Evolutionary conservation across 805 yeast genomes (phyloP), one percentile per base, ranked within the genome.

Genomic region (Scheffersomyces lignosus): DNA sequence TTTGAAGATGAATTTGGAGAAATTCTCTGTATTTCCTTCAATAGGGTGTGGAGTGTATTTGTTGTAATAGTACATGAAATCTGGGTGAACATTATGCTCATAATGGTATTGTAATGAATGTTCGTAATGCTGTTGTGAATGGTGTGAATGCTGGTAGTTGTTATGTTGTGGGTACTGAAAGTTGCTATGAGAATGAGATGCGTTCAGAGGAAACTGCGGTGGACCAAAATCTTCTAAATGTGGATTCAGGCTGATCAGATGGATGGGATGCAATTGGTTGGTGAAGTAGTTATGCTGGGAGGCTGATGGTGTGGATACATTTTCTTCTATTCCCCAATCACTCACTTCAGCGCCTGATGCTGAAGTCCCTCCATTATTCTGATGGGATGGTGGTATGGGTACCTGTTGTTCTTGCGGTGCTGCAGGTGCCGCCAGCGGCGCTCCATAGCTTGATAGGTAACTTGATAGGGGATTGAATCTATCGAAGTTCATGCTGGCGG

Each of bases 271-370:
- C 8, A 6, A 15, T 25, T 20, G 37, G 26, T 27, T 9, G 36
- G 22, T 28, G 29, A 32, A 20, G 36, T 18, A 30, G 37, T 38
- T 36, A 33, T 34, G 31, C 25, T 30, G 22, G 33, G 43, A 30
- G 24, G 36, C 26, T 15, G 46, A 18, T 27, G 48, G 46, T 8
- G 44, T 36, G 22, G 37, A 36, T 7, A 39, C 16, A 3, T 47
- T 18, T 16, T 54, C 64, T 34, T 64, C 70, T 15, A 64, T 62
- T 5, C 70, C 70, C 70, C 70, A 64, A 41, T 62, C 69, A 33
- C 66, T 58, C 38, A 54, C 33, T 20, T 40, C 49, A 12, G 30
- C 34, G 18, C 14, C 27, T 37, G 34, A 40, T 47, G 13, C 35
- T 14, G 15, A 13, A n/a, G 30, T 23, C 16, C 17, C 32, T 24